These are phyloP conservation scores for Yamadazyma triangularis DNA, from an alignment of 1,139 yeast species.

Conservation along the genomic window DNA sequence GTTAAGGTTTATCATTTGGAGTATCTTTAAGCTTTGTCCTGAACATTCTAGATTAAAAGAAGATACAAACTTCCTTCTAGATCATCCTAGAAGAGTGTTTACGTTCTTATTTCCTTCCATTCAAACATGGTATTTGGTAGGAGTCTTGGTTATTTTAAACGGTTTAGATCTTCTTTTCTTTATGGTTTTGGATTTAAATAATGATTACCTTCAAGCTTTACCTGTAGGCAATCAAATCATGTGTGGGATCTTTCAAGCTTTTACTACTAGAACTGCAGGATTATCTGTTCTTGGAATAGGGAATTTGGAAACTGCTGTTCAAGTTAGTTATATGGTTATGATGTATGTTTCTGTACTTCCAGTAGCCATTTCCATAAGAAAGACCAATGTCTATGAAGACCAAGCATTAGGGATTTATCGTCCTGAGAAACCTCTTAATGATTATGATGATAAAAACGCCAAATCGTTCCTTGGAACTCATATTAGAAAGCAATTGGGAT, in stretches of 20 bases:
- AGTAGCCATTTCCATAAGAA: constrained; percentile 88
- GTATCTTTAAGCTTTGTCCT: constrained; percentile 60
- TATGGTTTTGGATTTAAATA: constrained; percentile 67
- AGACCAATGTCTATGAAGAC: constrained; percentile 96
- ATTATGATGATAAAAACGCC: constrained; percentile 25
- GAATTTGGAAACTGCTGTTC: constrained; percentile 80
- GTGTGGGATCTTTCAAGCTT: constrained; percentile 86
- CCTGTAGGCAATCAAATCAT: constrained; percentile 67
- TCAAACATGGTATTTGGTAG: constrained; percentile 93
- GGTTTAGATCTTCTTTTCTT: constrained; percentile 75
- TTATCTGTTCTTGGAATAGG: constrained; percentile 68
- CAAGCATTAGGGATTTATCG: constrained; percentile 88
- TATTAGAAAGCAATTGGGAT: constrained; percentile 84
- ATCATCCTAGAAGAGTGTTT: constrained; percentile 96
- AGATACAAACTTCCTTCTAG: constrained; percentile 79
- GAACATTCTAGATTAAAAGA: constrained; percentile 66
- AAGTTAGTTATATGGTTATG: constrained; percentile 91
- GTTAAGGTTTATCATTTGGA: constrained; percentile 77
- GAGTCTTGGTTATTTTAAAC: constrained; percentile 68
- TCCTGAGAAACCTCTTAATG: constrained; percentile 30
- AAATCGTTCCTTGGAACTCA: constrained; percentile 73
- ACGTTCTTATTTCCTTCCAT: constrained; percentile 85
- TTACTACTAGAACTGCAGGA: constrained; percentile 94
- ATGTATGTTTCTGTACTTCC: constrained; percentile 98
- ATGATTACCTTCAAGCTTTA: constrained; percentile 41